A percentile compares a stretch with the other conserved stretches of the same genome.
These are phyloP conservation scores for Stachybotrys chartarum DNA, from an alignment of 2,329 filamentous ascomycete genomes.

Conservation along the genomic window DNA sequence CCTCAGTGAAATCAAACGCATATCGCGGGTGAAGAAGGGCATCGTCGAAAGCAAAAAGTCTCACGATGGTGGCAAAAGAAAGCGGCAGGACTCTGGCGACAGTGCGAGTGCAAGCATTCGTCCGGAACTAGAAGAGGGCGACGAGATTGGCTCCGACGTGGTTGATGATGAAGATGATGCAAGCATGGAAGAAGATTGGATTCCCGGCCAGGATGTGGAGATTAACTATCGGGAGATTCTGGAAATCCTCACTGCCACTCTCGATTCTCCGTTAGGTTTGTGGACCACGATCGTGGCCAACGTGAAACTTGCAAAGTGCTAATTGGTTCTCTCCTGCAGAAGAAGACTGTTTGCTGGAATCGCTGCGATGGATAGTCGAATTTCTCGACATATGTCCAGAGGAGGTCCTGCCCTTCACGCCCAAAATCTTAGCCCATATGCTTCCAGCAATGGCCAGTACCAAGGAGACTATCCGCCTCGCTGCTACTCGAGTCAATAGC, in stretches of 20 bases:
- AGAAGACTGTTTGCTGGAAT: constrained; percentile 86
- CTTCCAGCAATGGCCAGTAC: constrained; percentile 90
- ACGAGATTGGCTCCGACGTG: constrained; percentile 51
- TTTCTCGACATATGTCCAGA: constrained; percentile 97
- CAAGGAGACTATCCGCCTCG: constrained; percentile 80
- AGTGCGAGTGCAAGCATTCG: constrained; percentile 54
- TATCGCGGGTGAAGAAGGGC: constrained; percentile 85
- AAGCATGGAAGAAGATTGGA: constrained; percentile 84
- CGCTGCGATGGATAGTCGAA: constrained; percentile 88
- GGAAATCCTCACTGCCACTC: constrained; percentile 82
- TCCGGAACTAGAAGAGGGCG: constrained; percentile 51
- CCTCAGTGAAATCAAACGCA: constrained; percentile 87
- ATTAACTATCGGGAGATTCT: constrained; percentile 89
- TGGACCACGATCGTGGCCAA: constrained; percentile 1
- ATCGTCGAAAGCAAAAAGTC: constrained; percentile 79
- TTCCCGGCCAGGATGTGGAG: constrained; percentile 93
- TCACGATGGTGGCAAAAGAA: constrained; percentile 58
- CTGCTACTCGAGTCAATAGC: constrained; percentile 81
- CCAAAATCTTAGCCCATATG: constrained; percentile 83
- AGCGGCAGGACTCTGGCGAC: constrained; percentile 63
- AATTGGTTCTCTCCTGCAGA: constrained; percentile 39
- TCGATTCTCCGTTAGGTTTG: constrained; percentile 73
- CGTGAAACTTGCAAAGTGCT: constrained; percentile 3
- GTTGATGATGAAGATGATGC: constrained; percentile 49
- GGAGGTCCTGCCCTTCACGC: constrained; percentile 91